A percentile compares a stretch with the other conserved stretches of the same genome.
phyloP scores from a whole-genome alignment of 306 rosid species.

The Vicia villosa region DNA sequence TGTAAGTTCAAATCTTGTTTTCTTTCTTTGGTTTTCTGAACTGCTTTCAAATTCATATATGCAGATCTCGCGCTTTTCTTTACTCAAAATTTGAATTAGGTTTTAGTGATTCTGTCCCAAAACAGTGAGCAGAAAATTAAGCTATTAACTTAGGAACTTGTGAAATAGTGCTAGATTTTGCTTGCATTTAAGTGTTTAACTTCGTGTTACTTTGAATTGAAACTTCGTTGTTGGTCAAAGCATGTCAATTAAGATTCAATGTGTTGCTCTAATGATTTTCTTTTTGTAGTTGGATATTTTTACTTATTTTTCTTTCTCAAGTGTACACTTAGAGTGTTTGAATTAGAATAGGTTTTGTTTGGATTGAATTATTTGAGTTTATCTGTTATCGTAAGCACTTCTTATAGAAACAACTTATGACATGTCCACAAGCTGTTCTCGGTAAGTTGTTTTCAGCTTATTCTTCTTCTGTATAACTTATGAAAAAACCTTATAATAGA shows the following conservation, averaged over 20 bases:
- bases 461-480: not conserved
- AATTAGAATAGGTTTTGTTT: too few relatives aligned
- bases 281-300: too few relatives aligned
- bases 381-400: too few relatives aligned
- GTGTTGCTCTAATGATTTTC: not conserved
- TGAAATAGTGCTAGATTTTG: not conserved
- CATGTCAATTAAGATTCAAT: conserved; percentile 29
- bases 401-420: too few relatives aligned
- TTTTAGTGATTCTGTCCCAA: conserved; percentile 8
- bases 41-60: not conserved
- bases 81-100: conserved; percentile 11
- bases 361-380: too few relatives aligned
- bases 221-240: conserved; percentile 21
- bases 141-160: not conserved
- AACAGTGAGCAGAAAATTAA: conserved; percentile 9
- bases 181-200: conserved; percentile 3
- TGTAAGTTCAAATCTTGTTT: not conserved
- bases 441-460: not conserved
- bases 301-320: too few relatives aligned
- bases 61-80: conserved; percentile 25
- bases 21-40: not conserved
- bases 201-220: not conserved
- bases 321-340: too few relatives aligned
- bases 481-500: not conserved
- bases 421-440: too few relatives aligned